Conservation (phyloP, 768 basidiomycete genomes). For the Pisolithus marmoratus region DNA sequence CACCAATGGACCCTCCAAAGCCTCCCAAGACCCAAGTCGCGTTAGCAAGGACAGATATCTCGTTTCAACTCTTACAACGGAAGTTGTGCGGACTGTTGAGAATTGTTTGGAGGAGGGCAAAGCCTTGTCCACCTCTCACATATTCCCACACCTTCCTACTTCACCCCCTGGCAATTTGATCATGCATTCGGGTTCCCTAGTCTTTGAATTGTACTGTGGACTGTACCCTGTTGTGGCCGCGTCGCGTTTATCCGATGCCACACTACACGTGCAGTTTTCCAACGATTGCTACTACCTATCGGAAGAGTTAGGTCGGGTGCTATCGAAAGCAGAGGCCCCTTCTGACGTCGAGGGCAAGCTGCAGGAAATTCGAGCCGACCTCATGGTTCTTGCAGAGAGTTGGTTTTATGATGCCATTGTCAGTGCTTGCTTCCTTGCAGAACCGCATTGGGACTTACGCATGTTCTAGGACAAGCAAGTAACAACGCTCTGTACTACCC, state of each 20-base stretch:
- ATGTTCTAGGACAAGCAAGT: slow-evolving; percentile 19
- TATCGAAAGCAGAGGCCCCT: slow-evolving; percentile 23
- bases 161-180: slow-evolving; percentile 49
- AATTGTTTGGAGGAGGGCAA: slow-evolving; percentile 63
- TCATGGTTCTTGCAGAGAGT: slow-evolving; percentile 56
- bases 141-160: slow-evolving; percentile 37
- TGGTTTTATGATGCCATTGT: slow-evolving; percentile 72
- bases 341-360: slow-evolving; percentile 39
- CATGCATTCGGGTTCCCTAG: slow-evolving; percentile 53
- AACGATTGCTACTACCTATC: slow-evolving; percentile 77
- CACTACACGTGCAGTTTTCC: slow-evolving; percentile 64
- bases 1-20: slow-evolving; percentile 14
- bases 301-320: slow-evolving; percentile 34
- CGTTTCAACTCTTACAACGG: slow-evolving; percentile 53
- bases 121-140: slow-evolving; percentile 51
- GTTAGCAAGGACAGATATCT: slow-evolving; percentile 45
- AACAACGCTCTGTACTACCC: slow-evolving; percentile 31
- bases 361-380: slow-evolving; percentile 42
- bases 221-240: slow-evolving; percentile 64
- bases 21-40: slow-evolving; percentile 11
- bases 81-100: slow-evolving; percentile 51
- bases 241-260: slow-evolving; percentile 42
- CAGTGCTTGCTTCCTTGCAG: slow-evolving; percentile 22
- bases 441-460: background rate
- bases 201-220: slow-evolving; percentile 76